A percentile compares a stretch with the other conserved stretches of the same genome.
Evolutionary conservation across 1,284 basidiomycete species (phyloP).

Genomic region (Cronartium quercuum): DNA sequence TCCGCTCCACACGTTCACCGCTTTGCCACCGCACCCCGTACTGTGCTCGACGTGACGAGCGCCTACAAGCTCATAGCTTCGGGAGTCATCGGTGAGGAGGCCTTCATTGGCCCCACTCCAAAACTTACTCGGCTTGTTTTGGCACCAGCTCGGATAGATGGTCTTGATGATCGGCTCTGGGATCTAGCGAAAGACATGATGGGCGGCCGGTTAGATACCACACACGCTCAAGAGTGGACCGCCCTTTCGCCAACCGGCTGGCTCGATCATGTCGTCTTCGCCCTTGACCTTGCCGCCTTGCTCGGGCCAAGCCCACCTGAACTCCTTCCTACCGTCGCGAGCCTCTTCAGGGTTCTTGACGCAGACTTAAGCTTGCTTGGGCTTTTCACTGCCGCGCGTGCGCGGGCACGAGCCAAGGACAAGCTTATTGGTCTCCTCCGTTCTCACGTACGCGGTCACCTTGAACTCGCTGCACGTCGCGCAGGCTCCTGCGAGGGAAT

Average conservation of each 20-base stretch:
- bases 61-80: slow-evolving; percentile 36
- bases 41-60: slow-evolving; percentile 27
- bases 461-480: neutral
- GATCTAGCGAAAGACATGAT: slow-evolving; percentile 10
- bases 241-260: neutral
- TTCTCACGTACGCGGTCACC: neutral
- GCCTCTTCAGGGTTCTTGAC: slow-evolving; percentile 32
- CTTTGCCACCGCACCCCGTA: slow-evolving; percentile 33
- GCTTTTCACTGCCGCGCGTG: slow-evolving; percentile 1
- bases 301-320: slow-evolving; percentile 9
- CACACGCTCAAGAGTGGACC: neutral
- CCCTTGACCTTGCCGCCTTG: slow-evolving; percentile 22
- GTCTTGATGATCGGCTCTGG: slow-evolving; percentile 24
- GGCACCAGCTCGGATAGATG: slow-evolving; percentile 11
- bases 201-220: neutral
- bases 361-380: slow-evolving; percentile 27
- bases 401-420: slow-evolving; percentile 14
- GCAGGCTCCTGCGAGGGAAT: neutral
- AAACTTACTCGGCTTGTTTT: slow-evolving; percentile 29
- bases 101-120: slow-evolving; percentile 35
- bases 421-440: slow-evolving; percentile 18
- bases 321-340: neutral
- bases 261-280: slow-evolving; percentile 35
- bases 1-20: slow-evolving; percentile 23
- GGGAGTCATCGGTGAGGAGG: slow-evolving; percentile 27